Evolutionary conservation across 345 rosid species (phyloP).

Genomic region (Sonneratia caseolaris): DNA sequence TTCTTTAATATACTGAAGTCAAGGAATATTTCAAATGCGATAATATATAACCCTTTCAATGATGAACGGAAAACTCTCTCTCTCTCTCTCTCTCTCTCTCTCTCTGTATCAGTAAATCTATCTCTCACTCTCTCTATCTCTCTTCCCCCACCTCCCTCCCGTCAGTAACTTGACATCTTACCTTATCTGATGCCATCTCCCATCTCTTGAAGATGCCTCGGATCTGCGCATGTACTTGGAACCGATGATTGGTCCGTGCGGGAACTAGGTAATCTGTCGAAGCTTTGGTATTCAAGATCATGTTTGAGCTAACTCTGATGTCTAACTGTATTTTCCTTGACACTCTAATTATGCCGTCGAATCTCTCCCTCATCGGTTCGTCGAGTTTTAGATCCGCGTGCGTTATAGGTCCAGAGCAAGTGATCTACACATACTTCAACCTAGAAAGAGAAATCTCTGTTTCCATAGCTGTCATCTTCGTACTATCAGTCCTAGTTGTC

Average conservation of each 20-base stretch:
- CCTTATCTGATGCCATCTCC: background rate
- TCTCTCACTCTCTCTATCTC: background rate
- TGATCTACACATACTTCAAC: background rate
- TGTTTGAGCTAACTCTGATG: background rate
- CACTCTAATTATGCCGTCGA: background rate
- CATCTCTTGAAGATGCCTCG: background rate
- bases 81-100: conserved; percentile 3
- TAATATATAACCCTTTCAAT: background rate
- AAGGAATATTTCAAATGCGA: conserved; percentile 15
- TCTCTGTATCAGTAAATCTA: background rate
- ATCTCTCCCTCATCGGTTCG: background rate
- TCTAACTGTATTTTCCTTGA: background rate
- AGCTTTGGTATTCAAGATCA: background rate
- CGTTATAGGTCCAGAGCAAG: background rate
- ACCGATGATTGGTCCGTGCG: background rate
- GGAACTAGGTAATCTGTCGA: background rate
- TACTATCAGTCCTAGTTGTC: background rate
- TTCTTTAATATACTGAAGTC: background rate
- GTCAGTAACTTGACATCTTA: background rate
- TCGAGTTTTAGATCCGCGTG: background rate
- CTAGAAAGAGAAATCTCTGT: background rate
- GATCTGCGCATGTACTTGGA: background rate
- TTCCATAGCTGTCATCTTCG: background rate
- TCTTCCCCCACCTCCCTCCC: background rate
- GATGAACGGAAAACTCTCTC: background rate